phyloP scores from a whole-genome alignment of 768 basidiomycete genomes.

The Russula dissimulans region DNA sequence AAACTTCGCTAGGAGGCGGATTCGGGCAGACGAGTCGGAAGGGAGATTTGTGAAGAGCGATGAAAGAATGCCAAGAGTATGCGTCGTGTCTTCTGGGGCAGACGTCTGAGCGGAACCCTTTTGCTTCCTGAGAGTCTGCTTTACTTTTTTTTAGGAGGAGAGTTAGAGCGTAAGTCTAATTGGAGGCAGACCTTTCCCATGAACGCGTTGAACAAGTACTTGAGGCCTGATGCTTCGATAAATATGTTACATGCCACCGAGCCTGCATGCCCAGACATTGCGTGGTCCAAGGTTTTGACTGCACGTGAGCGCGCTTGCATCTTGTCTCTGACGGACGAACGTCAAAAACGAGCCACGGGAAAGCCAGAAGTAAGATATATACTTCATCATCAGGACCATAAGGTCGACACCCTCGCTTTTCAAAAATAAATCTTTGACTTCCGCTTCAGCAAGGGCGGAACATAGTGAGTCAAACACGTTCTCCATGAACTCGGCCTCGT shows the following conservation, averaged over 20 bases:
- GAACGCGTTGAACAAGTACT: conserved; percentile 81
- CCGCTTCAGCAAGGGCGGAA: conserved; percentile 69
- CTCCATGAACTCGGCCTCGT: conserved; percentile 97
- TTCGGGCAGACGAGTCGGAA: conserved; percentile 72
- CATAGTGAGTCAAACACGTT: conserved; percentile 89
- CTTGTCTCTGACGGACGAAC: conserved; percentile 53
- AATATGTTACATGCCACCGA: conserved; percentile 71
- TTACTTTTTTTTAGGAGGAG: conserved; percentile 5
- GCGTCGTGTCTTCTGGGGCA: conserved; percentile 74
- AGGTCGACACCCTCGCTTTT: conserved; percentile 89
- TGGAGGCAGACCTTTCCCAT: conserved; percentile 79
- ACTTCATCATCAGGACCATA: conserved; percentile 99
- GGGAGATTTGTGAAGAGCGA: conserved; percentile 82
- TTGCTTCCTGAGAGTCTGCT: conserved; percentile 47
- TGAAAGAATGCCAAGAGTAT: conserved; percentile 79
- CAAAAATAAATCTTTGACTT: conserved; percentile 76
- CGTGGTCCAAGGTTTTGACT: conserved; percentile 87
- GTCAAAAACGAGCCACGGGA: conserved; percentile 3
- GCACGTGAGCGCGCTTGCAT: conserved; percentile 69
- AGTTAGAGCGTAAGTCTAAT: conserved; percentile 14
- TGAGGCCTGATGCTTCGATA: conserved; percentile 80
- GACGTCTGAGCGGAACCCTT: conserved; percentile 39
- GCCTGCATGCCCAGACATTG: conserved; percentile 71
- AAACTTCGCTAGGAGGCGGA: conserved; percentile 85
- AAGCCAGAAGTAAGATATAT: conserved; percentile 26